phyloP scores from a whole-genome alignment of 1,284 basidiomycete genomes.

The Cutaneotrichosporon cavernicola region DNA sequence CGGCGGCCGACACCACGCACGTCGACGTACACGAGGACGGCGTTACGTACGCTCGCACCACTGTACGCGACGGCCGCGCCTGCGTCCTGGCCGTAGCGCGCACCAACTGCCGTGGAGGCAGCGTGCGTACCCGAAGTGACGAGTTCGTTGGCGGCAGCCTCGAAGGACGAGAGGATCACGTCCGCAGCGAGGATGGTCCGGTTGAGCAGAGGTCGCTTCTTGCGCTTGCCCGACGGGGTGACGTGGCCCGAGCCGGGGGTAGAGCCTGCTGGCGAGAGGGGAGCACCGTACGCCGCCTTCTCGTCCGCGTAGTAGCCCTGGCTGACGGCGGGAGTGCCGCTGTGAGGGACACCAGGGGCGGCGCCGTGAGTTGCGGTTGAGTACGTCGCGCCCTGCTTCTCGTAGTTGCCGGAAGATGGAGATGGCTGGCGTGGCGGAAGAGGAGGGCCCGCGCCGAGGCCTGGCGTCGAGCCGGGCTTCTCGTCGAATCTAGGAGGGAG shows the following conservation, averaged over 20 bases:
- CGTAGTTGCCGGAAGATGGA: conserved; percentile 7
- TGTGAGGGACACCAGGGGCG: not conserved
- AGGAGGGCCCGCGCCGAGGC: conserved; percentile 1
- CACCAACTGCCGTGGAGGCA: conserved; percentile 61
- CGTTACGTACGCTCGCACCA: conserved; percentile 65
- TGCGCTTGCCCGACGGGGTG: conserved; percentile 16
- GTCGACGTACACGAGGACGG: conserved; percentile 73
- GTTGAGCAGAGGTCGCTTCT: conserved; percentile 52
- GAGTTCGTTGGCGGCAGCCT: conserved; percentile 63
- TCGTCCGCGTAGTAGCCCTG: conserved; percentile 9
- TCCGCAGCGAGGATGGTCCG: conserved; percentile 67
- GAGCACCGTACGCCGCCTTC: not conserved
- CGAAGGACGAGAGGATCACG: conserved; percentile 68
- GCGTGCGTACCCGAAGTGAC: conserved; percentile 62
- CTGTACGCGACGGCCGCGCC: conserved; percentile 62
- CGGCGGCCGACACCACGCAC: conserved; percentile 67
- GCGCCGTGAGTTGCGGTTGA: not conserved
- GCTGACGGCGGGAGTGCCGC: not conserved
- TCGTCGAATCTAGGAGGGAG: conserved; percentile 2
- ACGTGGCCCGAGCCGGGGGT: not conserved
- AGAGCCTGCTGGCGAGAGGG: not conserved
- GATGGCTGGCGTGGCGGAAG: not conserved
- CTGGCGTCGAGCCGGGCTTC: not conserved
- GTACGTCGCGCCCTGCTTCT: not conserved
- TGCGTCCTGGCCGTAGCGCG: conserved; percentile 65